Evolutionary conservation across 1,139 yeast genomes (phyloP), one percentile per base, ranked within the genome.

Genomic region (Candida anutae): DNA sequence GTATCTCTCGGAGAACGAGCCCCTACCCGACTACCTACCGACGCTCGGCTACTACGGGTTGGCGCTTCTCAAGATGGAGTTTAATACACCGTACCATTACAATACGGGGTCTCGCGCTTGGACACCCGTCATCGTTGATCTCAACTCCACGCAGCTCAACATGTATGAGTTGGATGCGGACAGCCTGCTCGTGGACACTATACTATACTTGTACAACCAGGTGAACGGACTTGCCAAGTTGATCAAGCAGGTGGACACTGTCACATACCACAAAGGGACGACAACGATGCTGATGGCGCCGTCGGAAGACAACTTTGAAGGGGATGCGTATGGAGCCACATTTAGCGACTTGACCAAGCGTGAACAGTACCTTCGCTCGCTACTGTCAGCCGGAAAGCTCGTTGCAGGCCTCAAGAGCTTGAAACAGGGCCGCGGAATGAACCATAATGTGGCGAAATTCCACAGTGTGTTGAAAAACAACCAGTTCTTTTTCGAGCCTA

Each of bases 91-190:
- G 1, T 64, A 50, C 34, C 60, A 55, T 33, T 35, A 42, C 31
- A 55, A 54, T 38, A 40, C 34, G 16, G 43, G 49, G 6, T 43
- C 42, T 15, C 31, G 60, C 16, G 31, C 42, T 13, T 74, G 80
- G 79, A 50, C 51, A 28, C 65, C 69, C 0, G 73, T 69, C 23
- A 45, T 69, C 25, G 48, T 72, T n/a, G 77, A 69, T 35, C 49
- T 76, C 30, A 72, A 74, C 47, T 71, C 74, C 35, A 76, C 80
- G 13, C 77, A 72, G 43, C 54, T 76, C 28, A 62, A 62, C 28
- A 33, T 76, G 13, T 63, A 66, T 37, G 48, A 48, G 15, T 33
- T 64, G 13, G 43, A 46, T n/a, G 43, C 46, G 9, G 53, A 49
- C 6, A 49, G 45, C 22, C 38, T 43, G 26, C 33, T 55, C n/a